Conservation (phyloP, 139 green algal genomes). For the Nannochloris sp. region DNA sequence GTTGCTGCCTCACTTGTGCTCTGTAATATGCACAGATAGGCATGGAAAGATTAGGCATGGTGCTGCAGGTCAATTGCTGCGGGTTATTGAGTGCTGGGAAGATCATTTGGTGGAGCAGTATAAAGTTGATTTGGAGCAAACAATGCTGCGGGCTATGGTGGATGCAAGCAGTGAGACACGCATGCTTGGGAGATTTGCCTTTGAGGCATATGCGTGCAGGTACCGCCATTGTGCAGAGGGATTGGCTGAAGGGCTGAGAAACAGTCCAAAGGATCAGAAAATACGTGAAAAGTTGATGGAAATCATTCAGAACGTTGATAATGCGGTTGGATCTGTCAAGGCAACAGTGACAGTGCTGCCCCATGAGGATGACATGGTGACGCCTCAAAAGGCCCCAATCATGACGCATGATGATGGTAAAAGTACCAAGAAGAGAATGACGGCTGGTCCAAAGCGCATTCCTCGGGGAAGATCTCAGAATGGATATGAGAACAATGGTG, state of each 20-base stretch:
- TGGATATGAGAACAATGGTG: too few species aligned
- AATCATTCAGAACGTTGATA: background rate
- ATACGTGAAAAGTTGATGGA: conserved; percentile 42
- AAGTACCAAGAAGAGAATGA: conserved; percentile 1
- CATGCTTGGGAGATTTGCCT: conserved; percentile 24
- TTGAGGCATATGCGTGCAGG: conserved; percentile 33
- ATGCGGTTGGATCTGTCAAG: background rate
- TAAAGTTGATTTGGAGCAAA: conserved; percentile 36
- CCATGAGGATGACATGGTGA: conserved; percentile 1
- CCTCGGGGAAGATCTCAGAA: too few species aligned
- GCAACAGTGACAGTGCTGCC: conserved; percentile 5
- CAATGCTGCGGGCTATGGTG: conserved; percentile 25
- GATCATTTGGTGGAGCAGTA: conserved; percentile 18
- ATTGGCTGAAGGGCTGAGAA: conserved; percentile 13
- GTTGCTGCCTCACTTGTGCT: conserved; percentile 40
- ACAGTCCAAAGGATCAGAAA: conserved; percentile 9
- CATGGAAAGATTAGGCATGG: conserved; percentile 48
- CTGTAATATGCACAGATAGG: conserved; percentile 36
- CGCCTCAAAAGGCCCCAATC: background rate
- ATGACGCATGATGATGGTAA: background rate
- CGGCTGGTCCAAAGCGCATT: too few species aligned
- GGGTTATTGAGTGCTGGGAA: conserved; percentile 45
- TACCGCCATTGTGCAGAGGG: conserved; percentile 21
- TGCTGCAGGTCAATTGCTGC: conserved; percentile 32
- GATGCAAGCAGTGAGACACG: conserved; percentile 43